A percentile compares a stretch with the other conserved stretches of the same genome.
Evolutionary conservation across 73 alveolate genomes (phyloP).

Genomic region (Paraurostyla sp.): DNA sequence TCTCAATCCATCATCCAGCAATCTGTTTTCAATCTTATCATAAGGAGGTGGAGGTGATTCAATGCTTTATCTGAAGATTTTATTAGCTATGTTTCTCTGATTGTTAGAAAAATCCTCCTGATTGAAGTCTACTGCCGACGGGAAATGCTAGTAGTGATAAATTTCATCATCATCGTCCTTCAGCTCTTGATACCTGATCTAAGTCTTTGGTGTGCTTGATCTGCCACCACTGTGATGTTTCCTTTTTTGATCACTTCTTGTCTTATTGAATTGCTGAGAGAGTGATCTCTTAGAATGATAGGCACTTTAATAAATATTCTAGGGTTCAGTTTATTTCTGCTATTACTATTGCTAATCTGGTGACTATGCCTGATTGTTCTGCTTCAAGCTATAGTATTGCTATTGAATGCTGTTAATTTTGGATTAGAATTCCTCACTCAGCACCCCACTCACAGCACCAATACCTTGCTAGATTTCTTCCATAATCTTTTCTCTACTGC

Average conservation of each 20-base stretch:
- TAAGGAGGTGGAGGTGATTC: conserved; percentile 39
- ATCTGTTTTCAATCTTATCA: not conserved
- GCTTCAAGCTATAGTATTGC: not conserved
- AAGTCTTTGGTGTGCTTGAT: conserved; percentile 60
- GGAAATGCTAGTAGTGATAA: conserved; percentile 19
- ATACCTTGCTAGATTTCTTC: too few species aligned
- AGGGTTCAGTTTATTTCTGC: not conserved
- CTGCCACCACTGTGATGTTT: conserved; percentile 14
- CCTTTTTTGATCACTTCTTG: conserved; percentile 35
- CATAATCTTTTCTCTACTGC: too few species aligned
- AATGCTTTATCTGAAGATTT: conserved; percentile 15
- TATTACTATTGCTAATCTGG: not conserved
- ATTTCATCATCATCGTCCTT: conserved; percentile 26
- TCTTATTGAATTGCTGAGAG: conserved; percentile 1
- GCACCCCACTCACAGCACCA: too few species aligned
- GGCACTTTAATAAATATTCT: not conserved
- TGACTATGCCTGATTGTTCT: not conserved
- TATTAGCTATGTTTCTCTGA: not conserved
- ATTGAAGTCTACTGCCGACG: conserved; percentile 32
- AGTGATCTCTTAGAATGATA: conserved; percentile 4
- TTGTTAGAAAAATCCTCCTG: not conserved
- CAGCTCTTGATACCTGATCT: conserved; percentile 41
- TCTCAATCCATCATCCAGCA: not conserved
- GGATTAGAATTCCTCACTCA: too few species aligned
- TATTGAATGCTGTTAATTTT: too few species aligned